These are phyloP conservation scores for Eudorina sp. DNA, from an alignment of 139 green algal genomes.

Conservation along the genomic window DNA sequence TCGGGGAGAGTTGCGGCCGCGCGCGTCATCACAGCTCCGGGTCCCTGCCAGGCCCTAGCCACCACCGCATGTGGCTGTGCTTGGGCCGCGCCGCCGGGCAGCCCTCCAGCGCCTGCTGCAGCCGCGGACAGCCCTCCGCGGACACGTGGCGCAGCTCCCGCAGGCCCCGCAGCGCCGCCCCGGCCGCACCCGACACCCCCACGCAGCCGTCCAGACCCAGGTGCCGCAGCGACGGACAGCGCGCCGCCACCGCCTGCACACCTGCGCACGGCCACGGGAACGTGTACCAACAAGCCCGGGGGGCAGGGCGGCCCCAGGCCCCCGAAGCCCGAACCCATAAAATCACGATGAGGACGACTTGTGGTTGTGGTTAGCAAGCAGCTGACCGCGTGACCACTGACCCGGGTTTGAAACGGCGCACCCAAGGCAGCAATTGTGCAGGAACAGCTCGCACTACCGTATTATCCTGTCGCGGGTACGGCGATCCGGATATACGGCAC, in stretches of 20 bases:
- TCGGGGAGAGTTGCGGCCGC: no score
- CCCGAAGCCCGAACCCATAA: not conserved
- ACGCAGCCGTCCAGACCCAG: conserved; percentile 21
- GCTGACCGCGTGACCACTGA: not conserved
- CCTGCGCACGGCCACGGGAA: not conserved
- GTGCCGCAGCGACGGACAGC: conserved; percentile 11
- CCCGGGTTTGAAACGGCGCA: not conserved
- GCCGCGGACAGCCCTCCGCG: not conserved
- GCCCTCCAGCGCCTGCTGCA: not conserved
- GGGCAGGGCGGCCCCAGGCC: not conserved
- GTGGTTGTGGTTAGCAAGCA: not conserved
- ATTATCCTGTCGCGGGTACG: no score
- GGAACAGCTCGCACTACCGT: no score
- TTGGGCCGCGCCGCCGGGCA: not conserved
- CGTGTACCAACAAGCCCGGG: not conserved
- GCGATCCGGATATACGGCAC: no score
- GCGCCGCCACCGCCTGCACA: not conserved
- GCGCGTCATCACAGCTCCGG: no score
- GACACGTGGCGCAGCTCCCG: conserved; percentile 33
- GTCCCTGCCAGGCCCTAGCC: not conserved
- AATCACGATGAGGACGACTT: not conserved
- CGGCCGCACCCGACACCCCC: not conserved
- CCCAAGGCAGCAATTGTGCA: not conserved
- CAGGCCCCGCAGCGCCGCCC: not conserved
- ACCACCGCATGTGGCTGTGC: not conserved